phyloP scores from a whole-genome alignment of 768 basidiomycete genomes.

The Fomitopsis pulvina region DNA sequence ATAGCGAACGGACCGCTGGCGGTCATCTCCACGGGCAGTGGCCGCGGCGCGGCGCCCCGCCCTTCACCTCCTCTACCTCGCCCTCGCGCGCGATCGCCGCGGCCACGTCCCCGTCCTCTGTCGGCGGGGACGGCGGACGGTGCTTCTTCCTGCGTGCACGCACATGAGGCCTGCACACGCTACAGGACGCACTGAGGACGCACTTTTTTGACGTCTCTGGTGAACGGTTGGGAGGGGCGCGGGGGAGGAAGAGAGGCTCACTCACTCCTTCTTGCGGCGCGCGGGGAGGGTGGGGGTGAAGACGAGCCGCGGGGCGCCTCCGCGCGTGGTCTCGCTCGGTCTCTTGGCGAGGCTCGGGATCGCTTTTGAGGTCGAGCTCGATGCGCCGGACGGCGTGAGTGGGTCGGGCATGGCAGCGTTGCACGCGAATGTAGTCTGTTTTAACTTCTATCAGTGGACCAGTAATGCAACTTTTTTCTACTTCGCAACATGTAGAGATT shows the following conservation, averaged over 20 bases:
- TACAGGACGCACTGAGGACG: slow-evolving; percentile 16
- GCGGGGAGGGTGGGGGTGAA: slow-evolving; percentile 72
- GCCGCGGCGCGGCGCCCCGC: slow-evolving; percentile 39
- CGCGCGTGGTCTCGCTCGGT: slow-evolving; percentile 62
- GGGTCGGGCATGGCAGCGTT: slow-evolving; percentile 15
- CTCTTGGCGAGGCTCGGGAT: slow-evolving; percentile 72
- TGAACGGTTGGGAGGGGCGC: slow-evolving; percentile 1
- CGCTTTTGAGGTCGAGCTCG: slow-evolving; percentile 41
- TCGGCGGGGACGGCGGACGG: slow-evolving; percentile 8
- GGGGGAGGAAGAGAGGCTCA: slow-evolving; percentile 21
- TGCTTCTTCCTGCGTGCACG: slow-evolving; percentile 12
- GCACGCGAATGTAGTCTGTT: too few relatives aligned
- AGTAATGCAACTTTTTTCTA: too few relatives aligned
- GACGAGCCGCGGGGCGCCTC: slow-evolving; percentile 68
- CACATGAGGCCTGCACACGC: not conserved
- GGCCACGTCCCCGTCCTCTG: slow-evolving; percentile 31
- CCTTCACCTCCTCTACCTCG: slow-evolving; percentile 47
- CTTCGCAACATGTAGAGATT: too few relatives aligned
- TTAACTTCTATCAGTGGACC: too few relatives aligned
- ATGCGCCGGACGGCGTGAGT: slow-evolving; percentile 5
- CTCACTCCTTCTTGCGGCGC: slow-evolving; percentile 78
- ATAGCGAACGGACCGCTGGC: slow-evolving; percentile 86
- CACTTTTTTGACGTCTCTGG: slow-evolving; percentile 63
- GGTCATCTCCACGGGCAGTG: slow-evolving; percentile 61
- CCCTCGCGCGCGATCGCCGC: slow-evolving; percentile 19